A percentile compares a stretch with the other conserved stretches of the same genome.
These are phyloP conservation scores for Pseudogymnoascus sp. DNA, from an alignment of 2,329 filamentous ascomycete genomes.

Conservation along the genomic window DNA sequence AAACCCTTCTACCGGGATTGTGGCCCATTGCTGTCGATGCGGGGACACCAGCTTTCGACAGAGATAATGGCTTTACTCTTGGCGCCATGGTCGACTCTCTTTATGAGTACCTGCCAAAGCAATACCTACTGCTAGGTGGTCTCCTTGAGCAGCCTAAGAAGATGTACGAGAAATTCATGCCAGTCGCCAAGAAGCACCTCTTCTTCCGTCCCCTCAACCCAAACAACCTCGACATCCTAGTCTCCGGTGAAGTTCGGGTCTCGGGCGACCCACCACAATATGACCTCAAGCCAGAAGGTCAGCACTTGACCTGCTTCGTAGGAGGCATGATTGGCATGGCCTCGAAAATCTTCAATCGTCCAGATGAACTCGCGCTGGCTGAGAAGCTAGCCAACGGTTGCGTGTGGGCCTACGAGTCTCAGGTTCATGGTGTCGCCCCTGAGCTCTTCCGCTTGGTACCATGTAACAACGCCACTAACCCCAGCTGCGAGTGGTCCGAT, in stretches of 20 bases:
- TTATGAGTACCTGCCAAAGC: constrained; percentile 60
- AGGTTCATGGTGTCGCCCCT: constrained; percentile 57
- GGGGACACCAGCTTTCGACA: constrained; percentile 43
- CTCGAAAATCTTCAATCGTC: constrained; percentile 52
- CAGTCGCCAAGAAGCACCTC: constrained; percentile 38
- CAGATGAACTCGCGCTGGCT: constrained; percentile 55
- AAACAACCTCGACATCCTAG: constrained; percentile 31
- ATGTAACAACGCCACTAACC: constrained; percentile 42
- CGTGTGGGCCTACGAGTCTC: constrained; percentile 61
- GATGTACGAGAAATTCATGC: constrained; percentile 41
- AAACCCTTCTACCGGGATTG: constrained; percentile 52
- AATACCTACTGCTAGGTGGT: constrained; percentile 61
- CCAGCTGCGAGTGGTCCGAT: constrained; percentile 42
- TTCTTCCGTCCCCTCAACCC: constrained; percentile 39
- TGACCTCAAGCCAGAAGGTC: constrained; percentile 35
- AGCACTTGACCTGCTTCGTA: constrained; percentile 59
- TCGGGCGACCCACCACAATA: constrained; percentile 44
- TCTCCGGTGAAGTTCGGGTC: constrained; percentile 41
- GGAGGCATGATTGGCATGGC: constrained; percentile 64
- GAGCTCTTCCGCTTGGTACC: constrained; percentile 44
- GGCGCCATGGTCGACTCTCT: constrained; percentile 51
- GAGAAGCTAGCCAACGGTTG: constrained; percentile 61
- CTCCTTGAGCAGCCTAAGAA: constrained; percentile 41
- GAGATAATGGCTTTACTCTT: constrained; percentile 46
- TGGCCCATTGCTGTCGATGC: constrained; percentile 52